These are phyloP conservation scores for Melanogaster broomeanus DNA, from an alignment of 768 basidiomycete species.

Conservation along the genomic window DNA sequence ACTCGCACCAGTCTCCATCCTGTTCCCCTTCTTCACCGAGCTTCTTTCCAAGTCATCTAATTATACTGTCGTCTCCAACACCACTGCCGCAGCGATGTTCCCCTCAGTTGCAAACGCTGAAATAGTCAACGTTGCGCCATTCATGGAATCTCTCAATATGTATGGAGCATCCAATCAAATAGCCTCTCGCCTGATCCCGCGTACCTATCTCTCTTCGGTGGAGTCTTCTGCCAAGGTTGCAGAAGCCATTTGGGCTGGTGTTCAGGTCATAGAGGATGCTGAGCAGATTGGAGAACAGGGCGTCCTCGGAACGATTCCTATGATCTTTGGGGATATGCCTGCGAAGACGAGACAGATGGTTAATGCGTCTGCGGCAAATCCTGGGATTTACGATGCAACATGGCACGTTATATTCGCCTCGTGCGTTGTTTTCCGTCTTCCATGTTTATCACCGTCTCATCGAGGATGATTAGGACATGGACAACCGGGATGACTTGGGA, in stretches of 20 bases:
- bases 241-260: slow-evolving; percentile 19
- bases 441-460: background rate
- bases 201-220: slow-evolving; percentile 6
- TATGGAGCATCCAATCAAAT: slow-evolving; percentile 12
- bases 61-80: slow-evolving; percentile 12
- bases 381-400: slow-evolving; percentile 16
- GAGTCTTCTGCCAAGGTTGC: slow-evolving; percentile 8
- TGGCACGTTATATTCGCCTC: slow-evolving; percentile 10
- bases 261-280: slow-evolving; percentile 2
- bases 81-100: slow-evolving; percentile 11
- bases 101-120: slow-evolving; percentile 11
- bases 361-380: slow-evolving; percentile 20
- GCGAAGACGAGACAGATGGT: slow-evolving; percentile 4
- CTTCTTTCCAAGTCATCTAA: slow-evolving; percentile 9
- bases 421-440: slow-evolving; percentile 2
- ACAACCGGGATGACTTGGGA: slow-evolving; percentile 2
- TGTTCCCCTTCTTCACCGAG: slow-evolving; percentile 17
- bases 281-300: background rate
- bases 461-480: slow-evolving; percentile 11
- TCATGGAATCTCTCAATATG: slow-evolving; percentile 3
- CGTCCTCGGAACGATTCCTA: background rate
- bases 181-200: slow-evolving; percentile 17
- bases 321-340: slow-evolving; percentile 16
- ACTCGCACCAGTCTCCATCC: slow-evolving; percentile 3
- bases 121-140: slow-evolving; percentile 2